A percentile compares a stretch with the other conserved stretches of the same genome.
These are phyloP conservation scores for Lycium ferocissimum DNA, from an alignment of 257 asterid genomes.

Conservation along the genomic window DNA sequence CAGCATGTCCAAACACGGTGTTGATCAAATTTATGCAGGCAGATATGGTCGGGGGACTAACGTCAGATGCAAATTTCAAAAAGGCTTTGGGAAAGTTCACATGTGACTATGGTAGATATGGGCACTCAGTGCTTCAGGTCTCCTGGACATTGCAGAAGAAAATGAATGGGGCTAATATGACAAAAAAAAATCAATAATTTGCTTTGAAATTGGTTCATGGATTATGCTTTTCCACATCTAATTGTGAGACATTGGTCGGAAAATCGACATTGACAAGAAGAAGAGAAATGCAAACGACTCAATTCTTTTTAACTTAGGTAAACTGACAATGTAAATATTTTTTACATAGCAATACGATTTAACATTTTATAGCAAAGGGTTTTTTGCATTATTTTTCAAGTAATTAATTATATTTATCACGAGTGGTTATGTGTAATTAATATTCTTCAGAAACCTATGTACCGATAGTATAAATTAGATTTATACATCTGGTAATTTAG, in stretches of 20 bases:
- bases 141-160: neutral
- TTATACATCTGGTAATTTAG: too few relatives aligned
- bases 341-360: too few relatives aligned
- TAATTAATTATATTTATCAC: too few relatives aligned
- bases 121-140: neutral
- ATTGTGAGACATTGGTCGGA: neutral
- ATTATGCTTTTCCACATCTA: neutral
- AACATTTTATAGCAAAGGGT: too few relatives aligned
- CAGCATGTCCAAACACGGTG: neutral
- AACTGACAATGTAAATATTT: too few relatives aligned
- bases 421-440: too few relatives aligned
- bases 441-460: too few relatives aligned
- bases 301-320: too few relatives aligned
- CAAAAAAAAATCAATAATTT: neutral
- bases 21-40: neutral
- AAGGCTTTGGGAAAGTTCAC: neutral
- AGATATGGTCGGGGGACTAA: neutral
- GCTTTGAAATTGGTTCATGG: neutral
- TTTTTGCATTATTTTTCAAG: too few relatives aligned
- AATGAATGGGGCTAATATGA: neutral
- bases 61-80: neutral
- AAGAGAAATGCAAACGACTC: too few relatives aligned
- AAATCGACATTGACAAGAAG: too few relatives aligned
- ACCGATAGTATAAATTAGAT: too few relatives aligned
- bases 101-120: neutral